Evolutionary conservation across 768 basidiomycete genomes (phyloP).

Genomic region (Suillus discolor): DNA sequence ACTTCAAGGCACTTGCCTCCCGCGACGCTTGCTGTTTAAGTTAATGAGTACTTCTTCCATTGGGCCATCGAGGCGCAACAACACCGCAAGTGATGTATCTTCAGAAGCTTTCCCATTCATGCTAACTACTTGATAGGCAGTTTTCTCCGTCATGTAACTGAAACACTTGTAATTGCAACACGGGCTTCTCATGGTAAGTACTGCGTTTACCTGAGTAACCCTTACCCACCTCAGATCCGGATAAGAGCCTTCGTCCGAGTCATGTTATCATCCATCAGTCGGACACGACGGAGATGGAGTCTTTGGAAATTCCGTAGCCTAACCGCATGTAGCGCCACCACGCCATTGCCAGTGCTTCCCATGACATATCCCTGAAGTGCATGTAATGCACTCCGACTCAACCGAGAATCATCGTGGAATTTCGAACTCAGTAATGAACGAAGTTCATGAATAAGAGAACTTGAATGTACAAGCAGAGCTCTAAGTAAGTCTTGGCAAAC

Average conservation of each 20-base stretch:
- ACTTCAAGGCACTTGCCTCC: background rate
- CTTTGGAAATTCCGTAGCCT: background rate
- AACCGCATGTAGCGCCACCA: background rate
- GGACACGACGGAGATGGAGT: constrained; percentile 3
- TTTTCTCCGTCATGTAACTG: background rate
- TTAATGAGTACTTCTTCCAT: background rate
- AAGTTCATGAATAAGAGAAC: background rate
- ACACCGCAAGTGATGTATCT: background rate
- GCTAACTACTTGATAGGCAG: background rate
- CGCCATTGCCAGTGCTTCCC: background rate
- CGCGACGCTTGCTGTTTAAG: background rate
- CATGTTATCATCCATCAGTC: background rate
- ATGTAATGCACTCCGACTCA: background rate
- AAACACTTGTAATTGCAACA: background rate
- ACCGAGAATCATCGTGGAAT: background rate
- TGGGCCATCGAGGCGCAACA: background rate
- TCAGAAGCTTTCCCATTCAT: background rate
- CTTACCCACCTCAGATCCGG: constrained; percentile 2
- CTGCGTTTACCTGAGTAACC: background rate
- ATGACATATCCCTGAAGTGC: background rate
- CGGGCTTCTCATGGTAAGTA: constrained; percentile 1
- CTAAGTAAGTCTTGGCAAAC: background rate
- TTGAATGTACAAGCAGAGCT: background rate
- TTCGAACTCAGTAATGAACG: constrained; percentile 3
- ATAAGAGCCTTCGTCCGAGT: background rate